Evolutionary conservation across 1,284 basidiomycete genomes (phyloP).

Genomic region (Moesziomyces sp.): DNA sequence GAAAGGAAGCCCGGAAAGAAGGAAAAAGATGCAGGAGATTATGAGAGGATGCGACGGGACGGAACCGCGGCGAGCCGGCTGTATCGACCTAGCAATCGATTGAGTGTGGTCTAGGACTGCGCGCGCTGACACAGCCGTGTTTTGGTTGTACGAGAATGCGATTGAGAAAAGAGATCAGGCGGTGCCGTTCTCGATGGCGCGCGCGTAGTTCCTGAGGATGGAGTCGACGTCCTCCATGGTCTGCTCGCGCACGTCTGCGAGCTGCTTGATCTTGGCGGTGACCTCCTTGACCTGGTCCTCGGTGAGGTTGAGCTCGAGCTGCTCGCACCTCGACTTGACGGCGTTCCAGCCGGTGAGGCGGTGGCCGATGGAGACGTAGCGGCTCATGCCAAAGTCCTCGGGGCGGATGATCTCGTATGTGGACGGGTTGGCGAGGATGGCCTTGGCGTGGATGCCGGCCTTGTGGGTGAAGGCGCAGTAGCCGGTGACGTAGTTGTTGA

Average conservation of each 20-base stretch:
- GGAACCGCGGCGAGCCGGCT: no score
- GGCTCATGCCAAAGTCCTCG: conserved; percentile 95
- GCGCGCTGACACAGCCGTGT: no score
- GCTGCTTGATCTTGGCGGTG: conserved; percentile 98
- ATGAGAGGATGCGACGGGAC: no score
- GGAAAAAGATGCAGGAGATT: no score
- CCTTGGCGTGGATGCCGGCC: conserved; percentile 99
- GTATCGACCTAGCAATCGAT: no score
- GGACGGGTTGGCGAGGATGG: conserved; percentile 98
- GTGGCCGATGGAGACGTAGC: conserved; percentile 98
- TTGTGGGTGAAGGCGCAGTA: conserved; percentile 99
- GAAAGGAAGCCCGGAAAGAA: no score
- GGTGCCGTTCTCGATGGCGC: conserved; percentile 51
- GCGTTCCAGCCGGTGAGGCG: conserved; percentile 98
- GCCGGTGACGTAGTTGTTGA: conserved; percentile 87
- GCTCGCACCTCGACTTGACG: conserved; percentile 98
- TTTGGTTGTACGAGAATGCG: no score
- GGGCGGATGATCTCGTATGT: conserved; percentile 76
- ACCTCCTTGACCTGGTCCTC: conserved; percentile 92
- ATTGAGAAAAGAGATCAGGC: background rate
- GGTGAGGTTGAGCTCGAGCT: conserved; percentile 85
- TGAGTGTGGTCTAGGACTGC: no score
- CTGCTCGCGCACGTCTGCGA: conserved; percentile 97
- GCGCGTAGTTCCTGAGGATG: conserved; percentile 79
- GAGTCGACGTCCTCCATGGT: conserved; percentile 99